Evolutionary conservation across 73 alveolate genomes (phyloP).

Genomic region (Paramecium sexaurelia): DNA sequence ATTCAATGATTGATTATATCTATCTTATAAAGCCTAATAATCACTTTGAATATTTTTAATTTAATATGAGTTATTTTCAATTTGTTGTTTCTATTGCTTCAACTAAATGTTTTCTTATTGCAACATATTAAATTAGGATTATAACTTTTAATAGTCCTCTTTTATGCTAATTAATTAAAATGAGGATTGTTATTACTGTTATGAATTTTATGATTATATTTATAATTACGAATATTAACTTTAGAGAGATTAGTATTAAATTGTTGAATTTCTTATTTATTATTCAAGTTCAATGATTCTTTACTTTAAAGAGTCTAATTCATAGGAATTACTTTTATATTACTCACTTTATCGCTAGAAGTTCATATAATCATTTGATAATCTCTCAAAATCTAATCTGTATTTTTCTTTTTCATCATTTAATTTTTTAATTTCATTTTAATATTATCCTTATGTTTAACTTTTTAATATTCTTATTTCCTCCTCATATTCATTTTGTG

Average conservation of each 20-base stretch:
- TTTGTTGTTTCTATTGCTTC: neutral
- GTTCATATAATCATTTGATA: conserved; percentile 5
- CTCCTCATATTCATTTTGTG: neutral
- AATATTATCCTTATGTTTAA: neutral
- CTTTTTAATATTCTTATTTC: neutral
- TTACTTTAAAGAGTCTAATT: neutral
- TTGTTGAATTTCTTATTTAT: neutral
- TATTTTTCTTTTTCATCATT: conserved; percentile 1
- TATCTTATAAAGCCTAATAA: neutral
- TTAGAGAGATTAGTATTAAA: neutral
- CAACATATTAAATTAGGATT: neutral
- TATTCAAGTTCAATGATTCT: neutral
- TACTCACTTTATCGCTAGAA: neutral
- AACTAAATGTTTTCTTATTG: neutral
- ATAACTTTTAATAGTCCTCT: neutral
- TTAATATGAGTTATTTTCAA: neutral
- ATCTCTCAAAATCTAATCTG: neutral
- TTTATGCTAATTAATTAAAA: neutral
- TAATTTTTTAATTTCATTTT: conserved; percentile 11
- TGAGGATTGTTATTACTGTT: neutral
- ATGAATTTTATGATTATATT: neutral
- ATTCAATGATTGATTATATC: neutral
- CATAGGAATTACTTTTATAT: neutral
- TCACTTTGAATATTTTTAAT: neutral
- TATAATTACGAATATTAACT: neutral